phyloP scores from a whole-genome alignment of 257 asterid species.

The Penstemon davidsonii region DNA sequence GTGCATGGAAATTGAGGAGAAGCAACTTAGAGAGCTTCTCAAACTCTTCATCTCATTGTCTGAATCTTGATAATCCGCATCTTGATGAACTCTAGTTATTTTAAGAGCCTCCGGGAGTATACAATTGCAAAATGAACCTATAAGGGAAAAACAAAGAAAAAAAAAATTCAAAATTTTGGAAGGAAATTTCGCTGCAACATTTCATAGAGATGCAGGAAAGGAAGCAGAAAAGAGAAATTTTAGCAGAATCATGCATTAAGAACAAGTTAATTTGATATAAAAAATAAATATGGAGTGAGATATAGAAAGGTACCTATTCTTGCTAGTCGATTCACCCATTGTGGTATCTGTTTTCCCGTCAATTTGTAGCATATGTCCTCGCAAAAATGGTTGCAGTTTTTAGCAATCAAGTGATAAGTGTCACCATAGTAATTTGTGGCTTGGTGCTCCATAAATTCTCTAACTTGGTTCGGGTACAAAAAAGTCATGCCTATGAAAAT shows the following conservation, averaged over 20 bases:
- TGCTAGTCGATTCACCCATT: slow-evolving; percentile 92
- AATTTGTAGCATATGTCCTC: slow-evolving; percentile 73
- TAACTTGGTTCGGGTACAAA: slow-evolving; percentile 57
- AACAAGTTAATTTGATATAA: too few relatives aligned
- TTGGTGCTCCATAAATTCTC: slow-evolving; percentile 71
- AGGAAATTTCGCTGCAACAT: background rate
- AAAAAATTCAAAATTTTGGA: background rate
- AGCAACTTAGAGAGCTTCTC: slow-evolving; percentile 52
- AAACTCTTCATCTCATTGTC: slow-evolving; percentile 61
- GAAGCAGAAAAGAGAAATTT: too few relatives aligned
- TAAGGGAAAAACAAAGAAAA: background rate
- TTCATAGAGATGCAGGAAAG: background rate
- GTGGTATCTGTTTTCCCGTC: slow-evolving; percentile 71
- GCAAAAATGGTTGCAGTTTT: slow-evolving; percentile 91
- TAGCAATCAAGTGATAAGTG: slow-evolving; percentile 66
- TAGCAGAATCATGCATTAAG: too few relatives aligned
- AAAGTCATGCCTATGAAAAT: slow-evolving; percentile 66
- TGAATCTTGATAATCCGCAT: slow-evolving; percentile 36
- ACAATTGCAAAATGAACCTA: slow-evolving; percentile 78
- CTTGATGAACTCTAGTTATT: slow-evolving; percentile 32
- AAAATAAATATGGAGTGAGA: background rate
- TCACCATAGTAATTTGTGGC: slow-evolving; percentile 63
- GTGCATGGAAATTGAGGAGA: slow-evolving; percentile 58
- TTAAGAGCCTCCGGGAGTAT: slow-evolving; percentile 65
- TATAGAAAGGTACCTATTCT: slow-evolving; percentile 55